phyloP scores from a whole-genome alignment of 768 basidiomycete species.

The Russula lepida region DNA sequence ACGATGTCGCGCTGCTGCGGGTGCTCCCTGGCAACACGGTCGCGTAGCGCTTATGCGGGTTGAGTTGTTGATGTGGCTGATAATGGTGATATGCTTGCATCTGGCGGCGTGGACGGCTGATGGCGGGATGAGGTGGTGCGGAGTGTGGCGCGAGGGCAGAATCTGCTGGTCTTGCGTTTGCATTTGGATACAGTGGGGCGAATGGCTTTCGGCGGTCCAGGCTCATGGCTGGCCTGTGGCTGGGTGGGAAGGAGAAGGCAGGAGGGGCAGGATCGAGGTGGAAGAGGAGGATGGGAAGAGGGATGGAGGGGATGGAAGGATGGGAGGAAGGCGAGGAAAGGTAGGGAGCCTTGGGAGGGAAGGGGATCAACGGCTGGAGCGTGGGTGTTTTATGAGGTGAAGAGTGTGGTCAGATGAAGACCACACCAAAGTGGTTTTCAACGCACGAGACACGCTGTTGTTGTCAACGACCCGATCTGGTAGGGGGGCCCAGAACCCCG shows the following conservation, averaged over 20 bases:
- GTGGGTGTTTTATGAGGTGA: conserved; percentile 17
- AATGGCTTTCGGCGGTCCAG: conserved; percentile 13
- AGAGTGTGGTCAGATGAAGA: conserved; percentile 13
- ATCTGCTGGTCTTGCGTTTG: not conserved
- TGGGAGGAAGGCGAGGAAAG: not conserved
- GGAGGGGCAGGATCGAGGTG: not conserved
- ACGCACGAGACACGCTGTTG: conserved; percentile 11
- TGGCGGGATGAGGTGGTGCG: not conserved
- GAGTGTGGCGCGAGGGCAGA: not conserved
- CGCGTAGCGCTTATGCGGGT: conserved; percentile 14
- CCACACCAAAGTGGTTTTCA: conserved; percentile 9
- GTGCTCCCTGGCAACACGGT: conserved; percentile 14
- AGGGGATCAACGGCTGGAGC: not conserved
- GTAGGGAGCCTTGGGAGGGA: conserved; percentile 1
- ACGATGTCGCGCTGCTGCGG: conserved; percentile 17
- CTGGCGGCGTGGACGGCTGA: conserved; percentile 13
- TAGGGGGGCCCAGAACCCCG: conserved; percentile 6
- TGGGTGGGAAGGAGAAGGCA: not conserved
- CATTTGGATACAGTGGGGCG: conserved; percentile 1
- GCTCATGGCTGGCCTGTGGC: conserved; percentile 4
- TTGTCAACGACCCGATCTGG: conserved; percentile 17
- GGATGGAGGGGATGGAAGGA: not conserved
- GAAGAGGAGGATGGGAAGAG: not conserved
- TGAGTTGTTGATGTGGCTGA: not conserved
- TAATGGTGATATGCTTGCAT: conserved; percentile 1